Percentiles rank a stretch among this genome's conserved stretches.
Evolutionary conservation across 2,329 filamentous ascomycete species (phyloP).

Genomic region (Beauveria bassiana): DNA sequence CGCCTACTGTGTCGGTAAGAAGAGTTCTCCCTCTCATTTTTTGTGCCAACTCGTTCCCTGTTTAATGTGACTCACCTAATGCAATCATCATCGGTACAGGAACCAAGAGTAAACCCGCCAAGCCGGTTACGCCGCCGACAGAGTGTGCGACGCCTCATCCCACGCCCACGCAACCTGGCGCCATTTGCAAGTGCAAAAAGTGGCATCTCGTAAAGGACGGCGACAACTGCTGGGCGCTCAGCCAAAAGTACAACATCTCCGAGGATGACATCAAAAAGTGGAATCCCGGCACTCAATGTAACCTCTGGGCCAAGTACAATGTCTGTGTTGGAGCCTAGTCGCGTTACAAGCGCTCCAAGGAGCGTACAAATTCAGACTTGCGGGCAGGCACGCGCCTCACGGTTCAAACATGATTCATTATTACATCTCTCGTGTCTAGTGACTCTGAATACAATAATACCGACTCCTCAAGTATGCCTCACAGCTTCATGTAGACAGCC

Average conservation of each 20-base stretch:
- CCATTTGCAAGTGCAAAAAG: background rate
- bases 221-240: background rate
- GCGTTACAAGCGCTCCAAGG: background rate
- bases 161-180: background rate
- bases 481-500: background rate
- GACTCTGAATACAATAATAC: background rate
- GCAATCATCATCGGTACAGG: background rate
- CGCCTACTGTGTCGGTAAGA: constrained; percentile 3
- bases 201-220: background rate
- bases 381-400: no score
- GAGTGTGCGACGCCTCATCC: background rate
- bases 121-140: background rate
- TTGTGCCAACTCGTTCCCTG: no score
- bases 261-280: background rate
- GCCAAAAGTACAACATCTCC: background rate
- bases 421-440: background rate
- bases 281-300: background rate
- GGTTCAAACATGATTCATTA: no score
- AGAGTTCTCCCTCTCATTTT: no score
- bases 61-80: no score
- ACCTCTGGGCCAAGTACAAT: background rate
- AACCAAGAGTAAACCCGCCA: background rate
- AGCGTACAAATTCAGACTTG: background rate
- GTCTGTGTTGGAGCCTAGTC: constrained; percentile 2
- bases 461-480: background rate